Evolutionary conservation across 192 early-diverging fungal genomes (phyloP), one percentile per base, ranked within the genome.

Genomic region (Umbelopsis ramanniana): DNA sequence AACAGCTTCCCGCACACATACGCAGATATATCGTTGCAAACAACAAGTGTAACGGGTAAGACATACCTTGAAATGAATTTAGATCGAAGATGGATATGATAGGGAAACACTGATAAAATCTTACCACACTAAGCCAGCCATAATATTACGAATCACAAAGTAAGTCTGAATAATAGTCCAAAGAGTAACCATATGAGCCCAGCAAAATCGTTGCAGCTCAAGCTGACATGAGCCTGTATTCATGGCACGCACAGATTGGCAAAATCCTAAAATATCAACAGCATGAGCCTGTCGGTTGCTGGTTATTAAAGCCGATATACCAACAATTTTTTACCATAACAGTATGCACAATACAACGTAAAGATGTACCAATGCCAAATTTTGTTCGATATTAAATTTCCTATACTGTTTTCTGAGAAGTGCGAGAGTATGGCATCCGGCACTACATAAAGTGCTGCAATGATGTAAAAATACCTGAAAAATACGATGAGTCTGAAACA

Each of bases 21-120:
- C 21, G 76, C 76, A 47, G 46, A 12, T 3, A 46, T 73, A 26
- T 78, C 76, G 67, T 78, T 78, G 9, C 35, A 48, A 4, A 70
- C 48, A 33, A 73, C 72, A 10, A 73, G 40, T 17, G 33, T 33
- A n/a, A 33, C 54, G 8, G 76, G 76, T 22, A 78, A 73, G 6
- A 73, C 3, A 52, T 73, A 73, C 76, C 76, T 78, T 47, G 3
- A 19, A n/a, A 48, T 21, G 0, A 72, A 33, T 12, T 46, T n/a
- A 10, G 6, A 43, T 43, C 11, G 6, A 43, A 7, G 11, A 0
- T 43, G 40, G 40, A 43, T 5, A 7, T 0, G 40, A 43, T 7
- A 12, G 40, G 1, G 40, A 43, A 12, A 6, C 0, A 43, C 6
- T 43, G 40, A 43, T 43, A 43, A 12, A 12, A 1, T 1, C 3